Base-by-base conservation (phyloP, 345 rosid species). In the Trapa bicornis region DNA sequence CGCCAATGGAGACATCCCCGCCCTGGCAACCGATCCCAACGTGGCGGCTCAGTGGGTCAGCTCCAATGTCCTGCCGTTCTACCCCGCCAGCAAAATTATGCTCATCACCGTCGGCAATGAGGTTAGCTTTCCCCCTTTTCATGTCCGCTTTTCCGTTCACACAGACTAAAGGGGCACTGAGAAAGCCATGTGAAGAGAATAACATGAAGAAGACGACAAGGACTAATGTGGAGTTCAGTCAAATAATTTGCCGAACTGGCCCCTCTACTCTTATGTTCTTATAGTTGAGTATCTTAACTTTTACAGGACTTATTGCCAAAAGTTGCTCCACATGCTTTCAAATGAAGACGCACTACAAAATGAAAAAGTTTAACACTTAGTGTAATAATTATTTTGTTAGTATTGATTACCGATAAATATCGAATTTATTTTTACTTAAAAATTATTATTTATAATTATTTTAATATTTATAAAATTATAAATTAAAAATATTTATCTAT, bases 21-120 rank as follows among this genome's bases (percentile, higher is more conserved):
- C 77, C 13, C 39, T 75, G n/a, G 79, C 81, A 35, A 41, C 81
- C 71, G 77, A 78, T 61, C 79, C 81, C 33, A 80, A 70, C 39
- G 42, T n/a, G 10, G 72, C 60, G 65, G 50, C 75, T 67, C 88
- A 77, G 76, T 90, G 99, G 97, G 73, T 91, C 77, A 76, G 74
- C 70, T 63, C 92, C 39, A 88, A 93, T 76, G 89, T 91, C 36
- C 71, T 88, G 29, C 87, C 92, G 1, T 91, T 71, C 61, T 88
- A 90, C 70, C 98, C 97, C 13, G 90, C 98, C 37, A 84, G 91
- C 83, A 79, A 85, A 15, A 88, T 93, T 81, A 80, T 75, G 70
- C 87, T 93, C 67, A 80, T 90, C 80, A 93, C 77, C 63, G 87
- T 90, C 69, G 97, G 98, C 70, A 93, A 93, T 71, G 98, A 93